Base-by-base conservation (phyloP, 1,284 basidiomycete species). In the Grifola frondosa region DNA sequence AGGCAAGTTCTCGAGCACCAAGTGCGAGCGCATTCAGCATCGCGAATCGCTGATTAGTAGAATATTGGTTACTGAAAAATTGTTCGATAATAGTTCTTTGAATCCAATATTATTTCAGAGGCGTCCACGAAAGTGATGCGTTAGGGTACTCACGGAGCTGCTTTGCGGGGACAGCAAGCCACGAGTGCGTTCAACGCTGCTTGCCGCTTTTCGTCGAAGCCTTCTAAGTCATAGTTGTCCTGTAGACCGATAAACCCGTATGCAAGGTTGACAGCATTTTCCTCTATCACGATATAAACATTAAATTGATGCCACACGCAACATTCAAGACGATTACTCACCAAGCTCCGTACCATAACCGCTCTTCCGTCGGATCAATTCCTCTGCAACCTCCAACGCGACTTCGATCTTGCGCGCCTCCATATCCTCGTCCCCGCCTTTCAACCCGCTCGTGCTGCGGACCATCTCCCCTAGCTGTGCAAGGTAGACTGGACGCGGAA, bases 21-120 rank as follows among this genome's bases (percentile, higher is more conserved):
- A 92, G 66, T 0, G 89, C 91, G 1, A 99, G 69, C 1, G 91
- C 86, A 40, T 88, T 91, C 23, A 98, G 75, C 59, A 96, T 92
- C 5, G 80, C 78, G 48, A 81, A 85, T 10, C 94, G 83, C 58
- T 98, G 93, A 17, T 82, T 78, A 5, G 80, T 79, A 0, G 93
- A 93, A 64, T 96, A 97, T 54, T 95, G 90, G 37, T 88, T 87
- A 48, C 85, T 84, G 68, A 97, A 98, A 64, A 93, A 91, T 58
- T 97, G 91, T 60, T 97, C 91, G 33, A 88, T 83, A n/a, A 96
- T 71, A 35, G 80, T 77, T 4, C 92, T 95, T 59, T 1, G 39
- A 31, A 12, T 17, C 15, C 16, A 28, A 10, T 13, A 19, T 40
- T 7, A 40, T 15, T 11, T 24, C 2, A 39, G 16, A n/a, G 12